Conservation (phyloP, 108 stramenopile species). For the Cyclostephanos tholiformis region DNA sequence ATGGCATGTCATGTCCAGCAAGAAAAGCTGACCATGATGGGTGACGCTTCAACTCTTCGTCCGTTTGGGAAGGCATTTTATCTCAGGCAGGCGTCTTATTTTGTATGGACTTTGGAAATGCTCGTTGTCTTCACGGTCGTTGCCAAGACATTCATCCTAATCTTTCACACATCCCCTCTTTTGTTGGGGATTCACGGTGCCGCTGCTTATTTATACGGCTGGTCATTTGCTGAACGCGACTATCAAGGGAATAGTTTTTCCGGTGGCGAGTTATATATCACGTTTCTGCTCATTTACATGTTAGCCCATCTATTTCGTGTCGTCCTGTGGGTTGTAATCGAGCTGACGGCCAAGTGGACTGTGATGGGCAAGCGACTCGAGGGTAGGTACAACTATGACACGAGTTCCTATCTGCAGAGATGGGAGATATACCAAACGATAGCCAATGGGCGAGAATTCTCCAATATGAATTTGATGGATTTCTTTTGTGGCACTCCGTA, state of each 20-base stretch:
- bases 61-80: slow-evolving; percentile 72
- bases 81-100: slow-evolving; percentile 54
- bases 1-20: neutral
- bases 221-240: slow-evolving; percentile 22
- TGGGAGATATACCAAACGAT: slow-evolving; percentile 67
- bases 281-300: slow-evolving; percentile 30
- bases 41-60: neutral
- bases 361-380: slow-evolving; percentile 53
- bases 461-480: slow-evolving; percentile 32
- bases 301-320: slow-evolving; percentile 30
- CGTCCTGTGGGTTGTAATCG: slow-evolving; percentile 43
- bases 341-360: slow-evolving; percentile 58
- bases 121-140: slow-evolving; percentile 41
- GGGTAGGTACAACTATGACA: slow-evolving; percentile 61
- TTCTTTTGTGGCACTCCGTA: slow-evolving; percentile 52
- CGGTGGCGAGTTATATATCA: slow-evolving; percentile 22
- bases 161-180: slow-evolving; percentile 27
- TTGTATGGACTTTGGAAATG: slow-evolving; percentile 48
- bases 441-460: slow-evolving; percentile 25
- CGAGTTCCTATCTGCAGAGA: slow-evolving; percentile 50
- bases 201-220: slow-evolving; percentile 52
- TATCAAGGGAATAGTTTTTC: slow-evolving; percentile 33
- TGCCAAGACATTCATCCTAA: slow-evolving; percentile 28
- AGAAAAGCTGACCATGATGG: slow-evolving; percentile 32
- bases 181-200: slow-evolving; percentile 33